Evolutionary conservation across 2,329 filamentous ascomycete species (phyloP).

Genomic region (Xylariaceae sp.): DNA sequence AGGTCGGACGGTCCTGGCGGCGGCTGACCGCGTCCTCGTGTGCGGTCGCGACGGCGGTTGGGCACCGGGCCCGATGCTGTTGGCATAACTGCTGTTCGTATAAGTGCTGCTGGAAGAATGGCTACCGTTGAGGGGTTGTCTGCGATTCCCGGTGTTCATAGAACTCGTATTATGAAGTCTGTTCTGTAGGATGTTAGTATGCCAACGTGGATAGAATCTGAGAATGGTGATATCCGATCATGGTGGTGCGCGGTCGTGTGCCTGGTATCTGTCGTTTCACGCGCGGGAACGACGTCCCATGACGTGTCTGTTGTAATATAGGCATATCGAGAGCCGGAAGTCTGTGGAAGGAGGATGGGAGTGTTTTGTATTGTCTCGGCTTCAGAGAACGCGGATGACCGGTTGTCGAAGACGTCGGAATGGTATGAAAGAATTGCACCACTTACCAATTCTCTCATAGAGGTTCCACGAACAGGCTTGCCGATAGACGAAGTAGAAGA

Average conservation of each 20-base stretch:
- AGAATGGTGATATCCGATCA: slow-evolving; percentile 2
- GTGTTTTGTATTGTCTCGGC: too few relatives aligned
- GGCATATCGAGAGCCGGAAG: too few relatives aligned
- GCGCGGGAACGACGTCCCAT: background rate
- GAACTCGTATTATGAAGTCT: slow-evolving; percentile 5
- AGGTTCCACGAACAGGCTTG: slow-evolving; percentile 42
- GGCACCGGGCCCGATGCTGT: slow-evolving; percentile 36
- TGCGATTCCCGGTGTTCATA: slow-evolving; percentile 13
- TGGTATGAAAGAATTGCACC: background rate
- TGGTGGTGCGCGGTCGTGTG: background rate
- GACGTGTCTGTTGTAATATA: background rate
- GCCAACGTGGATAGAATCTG: background rate
- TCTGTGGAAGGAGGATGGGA: too few relatives aligned
- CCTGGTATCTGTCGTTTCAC: background rate
- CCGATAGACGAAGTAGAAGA: slow-evolving; percentile 39
- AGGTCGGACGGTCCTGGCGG: slow-evolving; percentile 31
- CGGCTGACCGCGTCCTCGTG: slow-evolving; percentile 28
- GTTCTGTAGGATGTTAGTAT: slow-evolving; percentile 22
- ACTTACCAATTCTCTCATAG: slow-evolving; percentile 34
- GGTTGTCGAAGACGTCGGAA: background rate
- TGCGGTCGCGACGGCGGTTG: slow-evolving; percentile 34
- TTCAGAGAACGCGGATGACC: too few relatives aligned
- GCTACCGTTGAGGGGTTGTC: slow-evolving; percentile 34
- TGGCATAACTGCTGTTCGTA: slow-evolving; percentile 35
- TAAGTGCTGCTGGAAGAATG: slow-evolving; percentile 37